Evolutionary conservation across 2,329 filamentous ascomycete species (phyloP), one percentile per base, ranked within the genome.

Genomic region (Pseudogymnoascus sp.): DNA sequence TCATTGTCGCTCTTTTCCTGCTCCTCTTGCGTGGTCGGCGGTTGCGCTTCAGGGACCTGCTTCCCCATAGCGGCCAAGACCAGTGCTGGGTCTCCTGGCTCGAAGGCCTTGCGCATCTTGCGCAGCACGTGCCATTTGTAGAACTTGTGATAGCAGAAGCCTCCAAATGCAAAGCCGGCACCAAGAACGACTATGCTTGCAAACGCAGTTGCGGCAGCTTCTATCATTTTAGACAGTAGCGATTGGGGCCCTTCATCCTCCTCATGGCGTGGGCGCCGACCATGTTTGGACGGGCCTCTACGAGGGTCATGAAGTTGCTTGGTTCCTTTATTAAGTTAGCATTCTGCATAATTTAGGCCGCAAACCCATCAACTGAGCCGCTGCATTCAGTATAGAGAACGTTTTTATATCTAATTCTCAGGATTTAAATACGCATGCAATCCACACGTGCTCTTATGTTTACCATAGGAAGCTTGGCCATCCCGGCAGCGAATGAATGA

Each of bases 81-180:
- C 16, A 93, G 84, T 25, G 93, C 91, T 0, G 92, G 93, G 73
- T 99, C 95, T 10, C 95, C 95, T 1, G 93, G 92, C 64, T 89
- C 83, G 75, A 99, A 99, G 23, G 95, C 95, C 69, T 89, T 89
- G 68, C 90, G 85, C 81, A 99, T 97, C 77, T 99, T 99, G 67
- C 87, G 79, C n/a, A 97, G 79, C 28, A 97, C 91, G 63, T 96
- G 78, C 76, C 88, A 83, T 78, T 99, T 99, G 83, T 99, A 97
- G 73, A 84, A 85, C 70, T 83, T 86, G 74, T 95, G 90, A 73
- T 95, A 96, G 59, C 82, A 81, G 74, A 90, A 93, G 23, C 88
- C 91, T 5, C 90, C 89, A 23, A 83, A 70, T 50, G 79, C 81
- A 70, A 87, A 88, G 31, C 83, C 85, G 16, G 82, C 78, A 69